phyloP scores from a whole-genome alignment of 129 eudicot genomes.

The Helianthus tuberosus region DNA sequence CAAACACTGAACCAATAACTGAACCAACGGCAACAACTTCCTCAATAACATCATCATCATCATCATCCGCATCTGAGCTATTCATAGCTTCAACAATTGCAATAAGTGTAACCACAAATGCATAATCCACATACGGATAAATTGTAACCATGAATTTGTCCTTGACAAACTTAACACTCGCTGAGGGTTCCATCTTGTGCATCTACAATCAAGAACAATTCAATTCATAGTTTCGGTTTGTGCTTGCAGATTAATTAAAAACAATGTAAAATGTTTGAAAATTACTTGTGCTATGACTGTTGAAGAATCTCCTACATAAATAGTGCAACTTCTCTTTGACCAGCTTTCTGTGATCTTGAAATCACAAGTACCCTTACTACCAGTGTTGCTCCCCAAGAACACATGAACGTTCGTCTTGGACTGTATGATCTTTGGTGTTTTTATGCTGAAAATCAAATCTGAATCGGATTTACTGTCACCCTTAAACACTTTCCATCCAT shows the following conservation, averaged over 20 bases:
- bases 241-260: background rate
- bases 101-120: background rate
- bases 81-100: constrained; percentile 19
- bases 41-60: background rate
- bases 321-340: constrained; percentile 10
- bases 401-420: constrained; percentile 4
- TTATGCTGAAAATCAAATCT: constrained; percentile 9
- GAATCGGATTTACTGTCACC: background rate
- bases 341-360: constrained; percentile 15
- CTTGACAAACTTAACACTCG: background rate
- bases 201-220: constrained; percentile 2
- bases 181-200: constrained; percentile 16
- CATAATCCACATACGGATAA: background rate
- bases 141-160: constrained; percentile 11
- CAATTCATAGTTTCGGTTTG: background rate
- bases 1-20: background rate
- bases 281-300: constrained; percentile 10
- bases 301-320: constrained; percentile 8
- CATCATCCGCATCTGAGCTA: background rate
- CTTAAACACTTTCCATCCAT: constrained; percentile 1
- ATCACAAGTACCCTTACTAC: background rate
- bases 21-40: no score
- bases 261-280: background rate
- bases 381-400: constrained; percentile 12
- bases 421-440: constrained; percentile 11